These are phyloP conservation scores for Pugionium dolabratum DNA, from an alignment of 345 rosid species.

Conservation along the genomic window DNA sequence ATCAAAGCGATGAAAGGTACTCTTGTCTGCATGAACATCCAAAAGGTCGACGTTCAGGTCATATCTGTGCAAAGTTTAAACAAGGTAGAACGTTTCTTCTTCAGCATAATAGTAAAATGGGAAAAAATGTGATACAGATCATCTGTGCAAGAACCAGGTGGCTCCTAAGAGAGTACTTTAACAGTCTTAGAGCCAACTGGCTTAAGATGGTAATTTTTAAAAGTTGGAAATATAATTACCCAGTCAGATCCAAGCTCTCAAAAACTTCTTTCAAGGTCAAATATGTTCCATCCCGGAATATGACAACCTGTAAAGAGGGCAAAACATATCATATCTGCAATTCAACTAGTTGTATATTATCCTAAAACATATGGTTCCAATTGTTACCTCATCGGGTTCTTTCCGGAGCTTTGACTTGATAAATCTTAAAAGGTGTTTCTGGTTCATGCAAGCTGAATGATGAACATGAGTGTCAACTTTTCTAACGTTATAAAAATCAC, in stretches of 20 bases:
- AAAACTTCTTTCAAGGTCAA: slow-evolving; percentile 95
- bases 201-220: not conserved
- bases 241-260: slow-evolving; percentile 91
- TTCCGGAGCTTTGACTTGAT: slow-evolving; percentile 95
- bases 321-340: slow-evolving; percentile 6
- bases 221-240: slow-evolving; percentile 48
- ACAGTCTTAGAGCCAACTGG: slow-evolving; percentile 10
- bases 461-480: slow-evolving; percentile 99
- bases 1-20: slow-evolving; percentile 99
- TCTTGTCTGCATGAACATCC: slow-evolving; percentile 99
- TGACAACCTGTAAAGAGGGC: slow-evolving; percentile 72
- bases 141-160: not conserved
- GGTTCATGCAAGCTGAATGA: slow-evolving; percentile 99
- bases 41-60: slow-evolving; percentile 95
- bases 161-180: slow-evolving; percentile 4
- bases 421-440: slow-evolving; percentile 96
- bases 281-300: slow-evolving; percentile 97
- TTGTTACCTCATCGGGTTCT: slow-evolving; percentile 94
- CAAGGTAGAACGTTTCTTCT: slow-evolving; percentile 13
- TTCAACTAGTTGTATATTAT: not conserved
- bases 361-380: slow-evolving; percentile 9
- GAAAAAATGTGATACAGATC: not conserved
- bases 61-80: slow-evolving; percentile 55
- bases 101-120: slow-evolving; percentile 1
- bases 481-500: slow-evolving; percentile 97